These are phyloP conservation scores for Entomophthora muscae DNA, from an alignment of 371 early-diverging fungal species.

Conservation along the genomic window DNA sequence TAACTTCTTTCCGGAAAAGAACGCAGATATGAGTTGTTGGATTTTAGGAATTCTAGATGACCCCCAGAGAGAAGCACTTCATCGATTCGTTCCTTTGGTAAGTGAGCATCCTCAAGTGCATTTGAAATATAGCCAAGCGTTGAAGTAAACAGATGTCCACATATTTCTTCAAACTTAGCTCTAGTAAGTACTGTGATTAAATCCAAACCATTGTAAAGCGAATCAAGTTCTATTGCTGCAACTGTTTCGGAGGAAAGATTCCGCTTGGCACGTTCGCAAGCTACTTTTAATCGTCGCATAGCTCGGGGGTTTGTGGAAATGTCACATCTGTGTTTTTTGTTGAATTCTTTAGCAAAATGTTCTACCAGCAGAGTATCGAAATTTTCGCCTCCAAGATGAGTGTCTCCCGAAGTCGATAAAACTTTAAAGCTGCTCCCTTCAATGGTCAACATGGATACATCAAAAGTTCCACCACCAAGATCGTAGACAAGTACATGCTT, in stretches of 20 bases:
- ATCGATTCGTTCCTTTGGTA: conserved; percentile 89
- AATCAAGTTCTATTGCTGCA: conserved; percentile 82
- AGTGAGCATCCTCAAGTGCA: conserved; percentile 73
- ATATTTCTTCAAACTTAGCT: conserved; percentile 81
- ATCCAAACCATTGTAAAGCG: too few species aligned
- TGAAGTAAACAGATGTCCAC: conserved; percentile 58
- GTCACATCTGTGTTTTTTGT: conserved; percentile 53
- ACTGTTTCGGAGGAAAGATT: conserved; percentile 70
- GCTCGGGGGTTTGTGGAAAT: conserved; percentile 50
- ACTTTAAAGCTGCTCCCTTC: conserved; percentile 79
- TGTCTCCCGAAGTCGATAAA: conserved; percentile 76
- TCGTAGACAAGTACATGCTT: conserved; percentile 75
- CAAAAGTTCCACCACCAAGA: conserved; percentile 93
- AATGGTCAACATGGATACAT: conserved; percentile 77
- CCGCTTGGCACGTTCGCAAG: conserved; percentile 80
- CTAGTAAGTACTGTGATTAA: conserved; percentile 79
- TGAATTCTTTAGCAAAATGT: conserved; percentile 52
- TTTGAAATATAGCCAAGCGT: conserved; percentile 93
- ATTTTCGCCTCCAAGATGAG: conserved; percentile 94
- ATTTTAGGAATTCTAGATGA: conserved; percentile 98
- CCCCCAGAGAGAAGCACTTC: conserved; percentile 99
- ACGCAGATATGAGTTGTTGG: conserved; percentile 72
- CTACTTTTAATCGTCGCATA: conserved; percentile 74
- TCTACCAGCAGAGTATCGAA: conserved; percentile 82
- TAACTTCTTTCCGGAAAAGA: conserved; percentile 91